Percentiles rank a stretch among this genome's conserved stretches.
Evolutionary conservation across 768 basidiomycete species (phyloP).

Genomic region (Exidia glandulosa): DNA sequence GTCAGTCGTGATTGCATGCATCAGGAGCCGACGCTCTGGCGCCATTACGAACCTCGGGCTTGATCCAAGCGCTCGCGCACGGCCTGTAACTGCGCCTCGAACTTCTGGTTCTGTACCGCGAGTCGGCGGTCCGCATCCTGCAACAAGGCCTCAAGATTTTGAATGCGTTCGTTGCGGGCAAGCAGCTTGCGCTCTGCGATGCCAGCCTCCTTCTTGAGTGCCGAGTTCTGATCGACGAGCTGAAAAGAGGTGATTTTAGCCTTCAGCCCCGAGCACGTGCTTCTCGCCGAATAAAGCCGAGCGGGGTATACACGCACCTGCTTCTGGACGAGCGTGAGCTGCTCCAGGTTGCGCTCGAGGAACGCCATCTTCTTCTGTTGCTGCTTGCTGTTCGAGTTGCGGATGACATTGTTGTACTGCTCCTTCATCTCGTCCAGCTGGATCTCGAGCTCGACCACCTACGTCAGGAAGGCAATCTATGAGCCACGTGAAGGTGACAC

Average conservation of each 20-base stretch:
- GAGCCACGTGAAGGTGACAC: not conserved
- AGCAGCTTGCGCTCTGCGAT: conserved; percentile 94
- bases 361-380: conserved; percentile 99
- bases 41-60: conserved; percentile 62
- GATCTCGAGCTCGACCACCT: conserved; percentile 99
- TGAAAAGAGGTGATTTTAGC: conserved; percentile 23
- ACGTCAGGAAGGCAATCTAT: conserved; percentile 9
- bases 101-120: conserved; percentile 89
- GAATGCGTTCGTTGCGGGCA: conserved; percentile 94
- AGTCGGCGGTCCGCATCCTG: conserved; percentile 91
- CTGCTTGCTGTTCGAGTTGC: conserved; percentile 95
- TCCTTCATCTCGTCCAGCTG: conserved; percentile 97
- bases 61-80: conserved; percentile 89
- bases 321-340: conserved; percentile 91
- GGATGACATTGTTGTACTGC: conserved; percentile 97
- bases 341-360: conserved; percentile 91
- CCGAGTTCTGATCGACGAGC: conserved; percentile 97
- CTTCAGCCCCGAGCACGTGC: conserved; percentile 1
- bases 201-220: conserved; percentile 93
- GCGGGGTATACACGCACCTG: conserved; percentile 44
- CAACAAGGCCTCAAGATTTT: conserved; percentile 85
- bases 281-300: not conserved
- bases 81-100: conserved; percentile 84
- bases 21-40: not conserved
- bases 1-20: conserved; percentile 1